Evolutionary conservation across 164 flowering plant genomes (phyloP), one percentile per base, ranked within the genome.

Genomic region (Malania oleifera): DNA sequence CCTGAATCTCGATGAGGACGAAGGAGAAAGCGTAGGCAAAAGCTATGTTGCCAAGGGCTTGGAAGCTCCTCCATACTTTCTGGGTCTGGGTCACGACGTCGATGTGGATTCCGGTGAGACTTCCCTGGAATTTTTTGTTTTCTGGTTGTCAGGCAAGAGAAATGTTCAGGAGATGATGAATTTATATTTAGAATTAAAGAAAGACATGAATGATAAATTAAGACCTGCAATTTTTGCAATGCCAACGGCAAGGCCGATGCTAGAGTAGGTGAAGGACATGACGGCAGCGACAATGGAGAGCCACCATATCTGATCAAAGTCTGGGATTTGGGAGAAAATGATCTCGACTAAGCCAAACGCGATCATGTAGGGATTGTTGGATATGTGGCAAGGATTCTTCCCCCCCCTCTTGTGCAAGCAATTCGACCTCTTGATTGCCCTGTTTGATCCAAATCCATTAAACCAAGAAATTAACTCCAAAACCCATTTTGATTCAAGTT

Each of bases 381-480:
- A 73, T 47, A 77, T 37, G 26, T 56, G 69, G 49, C 87, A 80
- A 17, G 78, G 74, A 60, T 74, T 52, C 53, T 75, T 76, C 9
- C 65, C 75, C 0, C 74, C 71, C 11, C 70, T 70, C 6, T 50
- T 47, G 60, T 83, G 85, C 72, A 77, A 74, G 56, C 89, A 83
- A 23, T 75, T 74, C 2, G 89, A 70, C 56, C 80, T 65, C 28
- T 73, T 71, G 31, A 82, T 72, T 12, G 87, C 85, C 79, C 87
- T 82, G 75, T 67, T 43, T 38, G 5, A 54, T 25, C 24, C 54
- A 22, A 56, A 46, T 20, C 54, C 46, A 51, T 26, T 26, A 18
- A 29, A 38, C 34, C 22, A 53, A 46, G 44, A 1, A 3, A 57
- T 51, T 11, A n/a, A n/a, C n/a, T 2, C 22, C 1, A 27, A 17